Base-by-base conservation (phyloP, 257 asterid genomes). In the Coffea eugenioides region DNA sequence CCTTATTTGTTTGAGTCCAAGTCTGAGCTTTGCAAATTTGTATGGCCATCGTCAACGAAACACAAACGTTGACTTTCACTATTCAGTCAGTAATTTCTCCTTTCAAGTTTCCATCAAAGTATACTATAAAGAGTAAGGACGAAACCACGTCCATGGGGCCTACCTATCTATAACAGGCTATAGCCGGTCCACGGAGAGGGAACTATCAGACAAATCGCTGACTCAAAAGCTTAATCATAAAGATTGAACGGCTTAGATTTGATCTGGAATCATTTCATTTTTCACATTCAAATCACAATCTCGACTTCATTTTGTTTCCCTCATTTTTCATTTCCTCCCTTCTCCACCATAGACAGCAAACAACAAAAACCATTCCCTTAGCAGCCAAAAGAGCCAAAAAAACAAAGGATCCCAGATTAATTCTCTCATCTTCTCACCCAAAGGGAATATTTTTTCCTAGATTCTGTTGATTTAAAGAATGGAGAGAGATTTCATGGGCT, bases 401-500 rank as follows among this genome's bases (percentile, higher is more conserved):
- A 13, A 5, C 2, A 23, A 16, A 27, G 6, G 14, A 34, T 14
- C 11, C 23, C 46, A 67, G 71, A 12, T 67, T 31, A 65, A 13
- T 69, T 41, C 74, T 10, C 23, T 43, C 31, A 1, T 41, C 20
- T 41, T 46, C 9, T 16, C 31, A 69, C 34, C 12, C 31, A 18
- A 12, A 52, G 8, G 20, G 62, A 71, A n/a, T 21, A 57, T 15
- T 46, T 6, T 15, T 5, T 18, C 6, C 1, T 71, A 18, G 61
- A 18, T 23, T 70, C 6, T 43, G 10, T 13, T 51, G 72, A 68
- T 3, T 15, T 0, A 76, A 83, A 77, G 54, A 48, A 91, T 91
- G 96, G 96, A 91, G 85, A 88, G 91, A 81, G 95, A 92, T 84
- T 92, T 92, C 89, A 88, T 92, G 97, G 94, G 95, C 23, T 83